phyloP scores from a whole-genome alignment of 2,329 filamentous ascomycete genomes.

The Delphinella strobiligena region DNA sequence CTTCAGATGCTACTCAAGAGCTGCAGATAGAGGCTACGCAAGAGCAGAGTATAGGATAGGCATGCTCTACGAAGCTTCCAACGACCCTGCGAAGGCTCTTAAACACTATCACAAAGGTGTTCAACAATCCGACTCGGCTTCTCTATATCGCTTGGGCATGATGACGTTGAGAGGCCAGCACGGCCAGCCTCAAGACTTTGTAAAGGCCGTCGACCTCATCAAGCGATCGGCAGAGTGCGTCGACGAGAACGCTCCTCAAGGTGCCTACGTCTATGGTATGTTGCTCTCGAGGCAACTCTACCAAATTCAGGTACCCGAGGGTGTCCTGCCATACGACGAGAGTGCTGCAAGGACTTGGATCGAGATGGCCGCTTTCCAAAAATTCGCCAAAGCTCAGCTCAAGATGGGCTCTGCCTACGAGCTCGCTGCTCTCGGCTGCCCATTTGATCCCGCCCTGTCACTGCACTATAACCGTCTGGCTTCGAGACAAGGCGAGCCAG shows the following conservation, averaged over 20 bases:
- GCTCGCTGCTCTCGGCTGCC: conserved; percentile 82
- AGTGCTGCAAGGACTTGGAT: conserved; percentile 72
- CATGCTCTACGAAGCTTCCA: conserved; percentile 94
- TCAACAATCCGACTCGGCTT: conserved; percentile 72
- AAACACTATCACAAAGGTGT: conserved; percentile 81
- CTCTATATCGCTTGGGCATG: conserved; percentile 82
- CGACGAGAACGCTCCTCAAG: conserved; percentile 93
- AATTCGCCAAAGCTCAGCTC: conserved; percentile 89
- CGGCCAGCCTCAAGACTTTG: conserved; percentile 72
- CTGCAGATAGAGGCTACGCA: conserved; percentile 76
- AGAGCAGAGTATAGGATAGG: conserved; percentile 93
- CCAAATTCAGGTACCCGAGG: conserved; percentile 72
- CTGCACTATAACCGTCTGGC: conserved; percentile 93
- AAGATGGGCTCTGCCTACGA: conserved; percentile 97
- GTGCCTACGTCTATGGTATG: conserved; percentile 84
- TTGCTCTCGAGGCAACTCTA: conserved; percentile 79
- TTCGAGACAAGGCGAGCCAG: conserved; percentile 79
- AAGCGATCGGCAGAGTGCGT: conserved; percentile 70
- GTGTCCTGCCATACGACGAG: conserved; percentile 58
- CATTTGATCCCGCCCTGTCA: conserved; percentile 86
- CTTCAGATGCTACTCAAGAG: conserved; percentile 71
- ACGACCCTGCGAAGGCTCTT: conserved; percentile 82
- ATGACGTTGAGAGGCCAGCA: conserved; percentile 93
- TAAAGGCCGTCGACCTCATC: conserved; percentile 69
- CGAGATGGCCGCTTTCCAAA: conserved; percentile 90